Base-by-base conservation (phyloP, 768 basidiomycete genomes). In the Serendipita sp. region DNA sequence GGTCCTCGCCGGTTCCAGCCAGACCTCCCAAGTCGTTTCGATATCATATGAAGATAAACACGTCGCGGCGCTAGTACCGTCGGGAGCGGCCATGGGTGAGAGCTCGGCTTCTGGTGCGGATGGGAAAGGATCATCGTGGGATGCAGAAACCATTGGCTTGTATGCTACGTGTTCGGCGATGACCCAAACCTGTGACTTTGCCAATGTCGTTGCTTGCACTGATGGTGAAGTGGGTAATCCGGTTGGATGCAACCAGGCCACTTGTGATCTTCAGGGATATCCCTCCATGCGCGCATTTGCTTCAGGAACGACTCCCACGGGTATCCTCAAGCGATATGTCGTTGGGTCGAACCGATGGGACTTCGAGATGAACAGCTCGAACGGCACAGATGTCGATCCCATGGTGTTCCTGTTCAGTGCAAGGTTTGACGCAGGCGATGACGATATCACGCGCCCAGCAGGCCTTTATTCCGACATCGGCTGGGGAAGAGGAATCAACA, bases 161-260 rank as follows among this genome's bases (percentile, higher is more conserved):
- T 33, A 58, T 31, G 31, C 53, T 11, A 9, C 4, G 11, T 58
- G 53, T 33, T n/a, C 31, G 4, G 17, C 53, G 5, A 58, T 58
- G 53, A 58, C 53, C 17, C 53, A 58, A 31, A 58, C 53, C 11
- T 58, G 53, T n/a, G 24, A 58, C 24, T 58, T 58, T 58, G 45
- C 45, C 45, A n/a, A 48, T 48, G 45, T 28, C 20, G n/a, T 17
- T 9, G 26, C 45, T n/a, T 38, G 34, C 14, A 38, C 34, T 5
- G 34, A 38, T 38, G 34, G 14, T 7, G n/a, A n/a, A n/a, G n/a
- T n/a, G n/a, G n/a, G n/a, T n/a, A 38, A 38, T 14, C 7, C 34
- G 14, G 24, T 11, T 31, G 53, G 17, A 11, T 58, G 53, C 24
- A 24, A 24, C 22, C 22, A 58, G n/a, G 45, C 45, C 11, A 20